Conservation (phyloP, 2,329 filamentous ascomycete species). For the Calonectria pseudoturangicola region DNA sequence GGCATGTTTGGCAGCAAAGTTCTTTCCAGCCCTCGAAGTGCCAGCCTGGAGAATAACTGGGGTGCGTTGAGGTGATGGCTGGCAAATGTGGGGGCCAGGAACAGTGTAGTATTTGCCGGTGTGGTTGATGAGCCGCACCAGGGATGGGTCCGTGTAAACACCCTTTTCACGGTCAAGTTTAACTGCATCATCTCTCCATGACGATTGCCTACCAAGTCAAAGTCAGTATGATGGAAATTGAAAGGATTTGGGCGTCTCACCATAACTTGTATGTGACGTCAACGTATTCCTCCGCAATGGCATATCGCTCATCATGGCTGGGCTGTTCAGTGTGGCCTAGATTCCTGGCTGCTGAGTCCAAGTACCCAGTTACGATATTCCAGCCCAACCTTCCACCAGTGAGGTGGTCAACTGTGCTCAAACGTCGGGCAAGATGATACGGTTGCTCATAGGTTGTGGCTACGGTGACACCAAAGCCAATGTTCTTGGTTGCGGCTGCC, state of each 20-base stretch:
- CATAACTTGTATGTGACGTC: conserved; percentile 77
- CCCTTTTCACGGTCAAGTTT: conserved; percentile 71
- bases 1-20: conserved; percentile 78
- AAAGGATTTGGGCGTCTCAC: conserved; percentile 59
- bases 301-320: conserved; percentile 71
- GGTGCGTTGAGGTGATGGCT: conserved; percentile 78
- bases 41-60: conserved; percentile 80
- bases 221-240: not conserved
- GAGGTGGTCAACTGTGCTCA: conserved; percentile 81
- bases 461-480: conserved; percentile 82
- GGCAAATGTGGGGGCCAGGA: conserved; percentile 75
- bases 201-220: conserved; percentile 60
- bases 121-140: conserved; percentile 78
- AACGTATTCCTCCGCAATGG: conserved; percentile 76
- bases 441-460: conserved; percentile 82
- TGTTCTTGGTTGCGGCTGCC: conserved; percentile 79
- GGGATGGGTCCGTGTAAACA: conserved; percentile 65
- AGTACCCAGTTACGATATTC: conserved; percentile 79
- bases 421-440: conserved; percentile 78
- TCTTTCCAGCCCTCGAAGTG: conserved; percentile 73
- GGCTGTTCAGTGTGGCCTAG: conserved; percentile 74
- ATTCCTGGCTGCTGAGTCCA: conserved; percentile 80
- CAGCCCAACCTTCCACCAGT: conserved; percentile 73
- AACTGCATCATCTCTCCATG: conserved; percentile 78
- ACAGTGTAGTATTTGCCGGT: conserved; percentile 75